Evolutionary conservation across 352 stramenopile genomes (phyloP).

Genomic region (Phytophthora brassicae): DNA sequence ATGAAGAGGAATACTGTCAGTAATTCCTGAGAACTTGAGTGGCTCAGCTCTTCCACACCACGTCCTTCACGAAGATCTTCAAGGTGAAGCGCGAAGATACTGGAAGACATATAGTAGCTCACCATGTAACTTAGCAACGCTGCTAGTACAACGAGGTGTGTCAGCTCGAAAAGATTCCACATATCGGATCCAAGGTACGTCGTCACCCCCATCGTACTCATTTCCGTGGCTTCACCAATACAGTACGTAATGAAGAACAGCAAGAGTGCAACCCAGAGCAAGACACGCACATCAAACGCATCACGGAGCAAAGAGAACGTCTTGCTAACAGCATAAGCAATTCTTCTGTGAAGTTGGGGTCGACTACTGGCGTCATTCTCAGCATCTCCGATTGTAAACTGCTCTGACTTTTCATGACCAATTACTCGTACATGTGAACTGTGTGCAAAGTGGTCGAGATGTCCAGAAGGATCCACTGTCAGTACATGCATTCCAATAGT

Average conservation of each 20-base stretch:
- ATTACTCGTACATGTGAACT: slow-evolving; percentile 82
- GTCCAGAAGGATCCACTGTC: slow-evolving; percentile 74
- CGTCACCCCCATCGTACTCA: slow-evolving; percentile 71
- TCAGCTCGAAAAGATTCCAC: slow-evolving; percentile 89
- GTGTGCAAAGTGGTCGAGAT: slow-evolving; percentile 81
- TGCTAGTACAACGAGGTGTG: slow-evolving; percentile 65
- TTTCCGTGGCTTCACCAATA: slow-evolving; percentile 76
- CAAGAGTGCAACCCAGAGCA: slow-evolving; percentile 68
- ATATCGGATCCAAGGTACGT: slow-evolving; percentile 84
- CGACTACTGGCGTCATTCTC: neutral
- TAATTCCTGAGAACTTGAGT: slow-evolving; percentile 63
- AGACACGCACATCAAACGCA: slow-evolving; percentile 56
- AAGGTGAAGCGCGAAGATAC: slow-evolving; percentile 49
- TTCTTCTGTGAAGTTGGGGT: slow-evolving; percentile 10
- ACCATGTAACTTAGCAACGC: slow-evolving; percentile 67
- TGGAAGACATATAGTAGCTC: slow-evolving; percentile 68
- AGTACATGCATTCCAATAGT: slow-evolving; percentile 87
- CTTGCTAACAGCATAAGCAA: slow-evolving; percentile 21
- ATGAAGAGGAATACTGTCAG: slow-evolving; percentile 67
- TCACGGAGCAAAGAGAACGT: slow-evolving; percentile 25
- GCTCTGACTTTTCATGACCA: slow-evolving; percentile 64
- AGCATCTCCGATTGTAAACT: slow-evolving; percentile 26
- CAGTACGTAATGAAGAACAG: slow-evolving; percentile 82
- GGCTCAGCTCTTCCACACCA: slow-evolving; percentile 56
- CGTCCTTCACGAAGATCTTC: slow-evolving; percentile 35